A percentile compares a stretch with the other conserved stretches of the same genome.
These are phyloP conservation scores for Penicillium paradoxum DNA, from an alignment of 495 filamentous ascomycete genomes.

Conservation along the genomic window DNA sequence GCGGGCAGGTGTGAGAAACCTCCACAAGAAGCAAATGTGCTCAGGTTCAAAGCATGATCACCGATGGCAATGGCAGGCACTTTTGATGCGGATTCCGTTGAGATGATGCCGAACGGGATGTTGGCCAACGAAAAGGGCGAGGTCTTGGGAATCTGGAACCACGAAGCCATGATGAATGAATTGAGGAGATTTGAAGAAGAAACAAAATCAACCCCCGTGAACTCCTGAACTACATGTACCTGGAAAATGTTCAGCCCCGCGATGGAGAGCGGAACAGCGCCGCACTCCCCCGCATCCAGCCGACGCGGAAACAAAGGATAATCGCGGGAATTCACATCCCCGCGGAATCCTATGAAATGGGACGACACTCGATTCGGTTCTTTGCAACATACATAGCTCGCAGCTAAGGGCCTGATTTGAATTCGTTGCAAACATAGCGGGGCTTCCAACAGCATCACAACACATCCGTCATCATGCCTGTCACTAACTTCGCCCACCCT, in stretches of 20 bases:
- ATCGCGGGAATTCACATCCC: slow-evolving; percentile 16
- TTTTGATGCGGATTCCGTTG: slow-evolving; percentile 45
- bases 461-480: slow-evolving; percentile 42
- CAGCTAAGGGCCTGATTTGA: neutral
- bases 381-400: too few relatives aligned
- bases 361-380: too few relatives aligned
- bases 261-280: slow-evolving; percentile 22
- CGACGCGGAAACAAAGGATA: slow-evolving; percentile 20
- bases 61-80: slow-evolving; percentile 78
- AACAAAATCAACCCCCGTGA: slow-evolving; percentile 4
- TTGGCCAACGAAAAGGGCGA: slow-evolving; percentile 83
- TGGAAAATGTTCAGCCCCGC: slow-evolving; percentile 4
- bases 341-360: neutral
- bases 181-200: neutral
- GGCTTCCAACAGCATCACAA: slow-evolving; percentile 3
- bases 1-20: slow-evolving; percentile 59
- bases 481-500: slow-evolving; percentile 48
- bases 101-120: slow-evolving; percentile 90
- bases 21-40: slow-evolving; percentile 51
- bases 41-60: slow-evolving; percentile 69
- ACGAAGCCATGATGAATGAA: slow-evolving; percentile 50
- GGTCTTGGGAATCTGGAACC: slow-evolving; percentile 59
- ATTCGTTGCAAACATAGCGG: slow-evolving; percentile 1
- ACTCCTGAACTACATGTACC: slow-evolving; percentile 5
- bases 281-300: slow-evolving; percentile 26